A percentile compares a stretch with the other conserved stretches of the same genome.
Evolutionary conservation across 1,284 basidiomycete species (phyloP).

Genomic region (Moesziomyces sp.): DNA sequence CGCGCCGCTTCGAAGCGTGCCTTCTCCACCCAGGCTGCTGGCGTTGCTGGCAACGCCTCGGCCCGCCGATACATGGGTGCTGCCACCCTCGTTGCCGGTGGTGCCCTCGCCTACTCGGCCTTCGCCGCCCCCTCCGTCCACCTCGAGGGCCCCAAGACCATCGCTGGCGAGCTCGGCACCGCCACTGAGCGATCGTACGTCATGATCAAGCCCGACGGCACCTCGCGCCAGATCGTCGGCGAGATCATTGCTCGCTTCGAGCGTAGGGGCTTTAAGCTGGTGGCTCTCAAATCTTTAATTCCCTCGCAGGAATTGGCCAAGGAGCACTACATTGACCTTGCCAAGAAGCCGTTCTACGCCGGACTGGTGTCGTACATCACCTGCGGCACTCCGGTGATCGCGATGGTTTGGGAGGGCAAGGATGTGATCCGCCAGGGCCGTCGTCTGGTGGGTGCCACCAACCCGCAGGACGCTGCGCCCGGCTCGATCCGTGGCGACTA

Average conservation of each 20-base stretch:
- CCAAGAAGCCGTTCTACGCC: constrained; percentile 60
- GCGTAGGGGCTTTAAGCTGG: constrained; percentile 49
- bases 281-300: constrained; percentile 31
- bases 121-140: constrained; percentile 37
- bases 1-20: constrained; percentile 50
- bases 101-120: constrained; percentile 43
- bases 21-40: constrained; percentile 47
- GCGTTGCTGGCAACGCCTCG: constrained; percentile 23
- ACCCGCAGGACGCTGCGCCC: constrained; percentile 59
- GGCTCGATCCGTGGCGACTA: constrained; percentile 61
- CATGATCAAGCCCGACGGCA: constrained; percentile 69
- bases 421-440: constrained; percentile 65
- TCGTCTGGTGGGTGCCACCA: constrained; percentile 64
- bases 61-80: constrained; percentile 46
- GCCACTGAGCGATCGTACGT: constrained; percentile 69
- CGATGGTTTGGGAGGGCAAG: constrained; percentile 66
- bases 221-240: constrained; percentile 61
- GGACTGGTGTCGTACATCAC: constrained; percentile 61
- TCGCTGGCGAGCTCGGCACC: constrained; percentile 70
- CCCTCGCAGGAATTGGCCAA: constrained; percentile 52
- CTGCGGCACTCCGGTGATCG: constrained; percentile 60
- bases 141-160: constrained; percentile 69
- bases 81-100: constrained; percentile 46
- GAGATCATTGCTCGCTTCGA: constrained; percentile 63
- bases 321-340: constrained; percentile 63